phyloP scores from a whole-genome alignment of 2,329 filamentous ascomycete species.

The Parastagonospora avenae region DNA sequence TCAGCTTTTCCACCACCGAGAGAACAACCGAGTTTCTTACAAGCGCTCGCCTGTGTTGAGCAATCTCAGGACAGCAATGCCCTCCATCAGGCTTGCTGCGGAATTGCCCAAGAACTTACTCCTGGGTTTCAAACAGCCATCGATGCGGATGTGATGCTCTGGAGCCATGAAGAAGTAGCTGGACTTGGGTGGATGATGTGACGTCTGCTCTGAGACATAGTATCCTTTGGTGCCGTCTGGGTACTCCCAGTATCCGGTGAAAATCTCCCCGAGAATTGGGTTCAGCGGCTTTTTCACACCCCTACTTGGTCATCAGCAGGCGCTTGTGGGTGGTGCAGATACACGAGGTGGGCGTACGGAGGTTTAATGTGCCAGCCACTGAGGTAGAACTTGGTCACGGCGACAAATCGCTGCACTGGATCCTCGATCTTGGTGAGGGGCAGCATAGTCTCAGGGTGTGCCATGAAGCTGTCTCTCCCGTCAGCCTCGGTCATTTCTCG shows the following conservation, averaged over 20 bases:
- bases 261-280: constrained; percentile 92
- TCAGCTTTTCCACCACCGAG: constrained; percentile 10
- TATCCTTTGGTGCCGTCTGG: constrained; percentile 83
- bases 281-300: constrained; percentile 99
- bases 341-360: constrained; percentile 65
- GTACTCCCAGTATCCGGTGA: constrained; percentile 95
- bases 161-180: constrained; percentile 99
- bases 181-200: constrained; percentile 96
- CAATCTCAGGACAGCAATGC: constrained; percentile 83
- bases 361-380: constrained; percentile 99
- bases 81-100: constrained; percentile 97
- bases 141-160: constrained; percentile 90
- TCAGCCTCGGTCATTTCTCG: constrained; percentile 13
- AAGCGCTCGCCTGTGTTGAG: constrained; percentile 89
- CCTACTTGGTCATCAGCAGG: constrained; percentile 55
- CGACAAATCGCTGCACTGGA: constrained; percentile 85
- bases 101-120: constrained; percentile 97
- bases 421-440: constrained; percentile 88
- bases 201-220: constrained; percentile 97
- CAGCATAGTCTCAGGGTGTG: constrained; percentile 93
- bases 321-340: constrained; percentile 10
- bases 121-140: constrained; percentile 91
- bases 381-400: constrained; percentile 96
- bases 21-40: constrained; percentile 57
- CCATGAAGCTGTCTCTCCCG: constrained; percentile 81